Evolutionary conservation across 495 filamentous ascomycete genomes (phyloP).

Genomic region (Aspergillus panamensis): DNA sequence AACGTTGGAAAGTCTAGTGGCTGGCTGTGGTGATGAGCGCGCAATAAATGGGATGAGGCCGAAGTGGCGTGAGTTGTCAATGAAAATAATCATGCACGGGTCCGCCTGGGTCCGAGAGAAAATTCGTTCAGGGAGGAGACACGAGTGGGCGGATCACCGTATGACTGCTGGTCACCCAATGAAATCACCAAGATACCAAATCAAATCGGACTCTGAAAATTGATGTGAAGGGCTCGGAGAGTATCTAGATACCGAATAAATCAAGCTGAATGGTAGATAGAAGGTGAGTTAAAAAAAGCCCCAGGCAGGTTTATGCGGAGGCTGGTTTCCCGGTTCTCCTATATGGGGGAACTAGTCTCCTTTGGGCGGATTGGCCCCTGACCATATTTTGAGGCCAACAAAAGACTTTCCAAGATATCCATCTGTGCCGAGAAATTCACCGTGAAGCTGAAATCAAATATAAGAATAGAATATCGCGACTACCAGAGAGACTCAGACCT

Average conservation of each 20-base stretch:
- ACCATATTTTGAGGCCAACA: slow-evolving; percentile 2
- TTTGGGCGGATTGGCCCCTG: not conserved
- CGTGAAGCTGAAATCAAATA: too few species aligned
- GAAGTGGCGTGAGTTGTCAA: slow-evolving; percentile 27
- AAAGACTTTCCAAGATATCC: too few species aligned
- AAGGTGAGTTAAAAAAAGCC: not conserved
- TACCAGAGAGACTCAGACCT: not conserved
- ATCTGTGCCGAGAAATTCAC: too few species aligned
- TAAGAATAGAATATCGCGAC: not conserved
- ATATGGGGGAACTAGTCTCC: not conserved
- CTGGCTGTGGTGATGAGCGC: slow-evolving; percentile 6
- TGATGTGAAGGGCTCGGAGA: not conserved
- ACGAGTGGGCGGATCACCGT: not conserved
- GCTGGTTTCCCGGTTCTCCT: not conserved
- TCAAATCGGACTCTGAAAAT: not conserved
- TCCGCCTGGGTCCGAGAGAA: slow-evolving; percentile 18
- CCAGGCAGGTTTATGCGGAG: not conserved
- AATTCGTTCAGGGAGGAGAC: slow-evolving; percentile 4
- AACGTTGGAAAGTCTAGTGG: slow-evolving; percentile 11
- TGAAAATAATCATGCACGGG: slow-evolving; percentile 16
- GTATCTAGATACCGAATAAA: not conserved
- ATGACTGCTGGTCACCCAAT: not conserved
- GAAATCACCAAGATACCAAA: not conserved
- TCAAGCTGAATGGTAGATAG: not conserved
- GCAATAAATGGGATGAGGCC: slow-evolving; percentile 20